Evolutionary conservation across 163 green algal genomes (phyloP), one percentile per base, ranked within the genome.

Genomic region (Botryococcus braunii): DNA sequence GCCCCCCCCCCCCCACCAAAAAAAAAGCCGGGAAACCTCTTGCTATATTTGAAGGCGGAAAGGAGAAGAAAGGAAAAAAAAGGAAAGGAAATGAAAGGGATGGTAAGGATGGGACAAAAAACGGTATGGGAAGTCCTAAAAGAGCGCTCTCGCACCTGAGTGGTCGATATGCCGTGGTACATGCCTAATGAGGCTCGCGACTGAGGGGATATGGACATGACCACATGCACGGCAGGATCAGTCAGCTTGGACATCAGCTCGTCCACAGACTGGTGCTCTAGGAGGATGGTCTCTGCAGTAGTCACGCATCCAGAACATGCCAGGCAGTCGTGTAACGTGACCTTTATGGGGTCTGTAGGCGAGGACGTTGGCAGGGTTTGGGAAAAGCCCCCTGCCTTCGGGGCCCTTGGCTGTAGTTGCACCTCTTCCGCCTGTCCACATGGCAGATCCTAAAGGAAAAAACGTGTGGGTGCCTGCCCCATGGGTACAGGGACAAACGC

Each of bases 291-390:
- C 81, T 97, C 93, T 21, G 93, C 93, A 3, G 80, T 89, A 9
- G 94, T 99, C 25, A 99, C 84, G 77, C 94, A 99, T 27, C 94
- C 94, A 40, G 76, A 91, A 86, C 94, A 99, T 2, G 94, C 94
- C 47, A 99, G 74, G 82, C 94, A 99, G 78, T 99, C 94, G 55
- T 97, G 83, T 57, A 99, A 78, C 1, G 82, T 91, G 27, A 99
- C 84, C 63, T 97, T 95, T 21, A 94, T 77, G n/a, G 87, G 62
- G 49, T 58, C 79, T 36, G 25, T 78, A 59, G 25, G 68, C 27
- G 23, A 47, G 23, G 65, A n/a, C 4, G 65, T 62, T 9, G 60
- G 56, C 43, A 48, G 68, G 5, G 72, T 81, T 50, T 83, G 69
- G 11, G 59, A 59, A 31, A 79, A 82, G 43, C 68, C 66, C 34